Evolutionary conservation across 2,329 filamentous ascomycete genomes (phyloP), one percentile per base, ranked within the genome.

Genomic region (Colletotrichum musae): DNA sequence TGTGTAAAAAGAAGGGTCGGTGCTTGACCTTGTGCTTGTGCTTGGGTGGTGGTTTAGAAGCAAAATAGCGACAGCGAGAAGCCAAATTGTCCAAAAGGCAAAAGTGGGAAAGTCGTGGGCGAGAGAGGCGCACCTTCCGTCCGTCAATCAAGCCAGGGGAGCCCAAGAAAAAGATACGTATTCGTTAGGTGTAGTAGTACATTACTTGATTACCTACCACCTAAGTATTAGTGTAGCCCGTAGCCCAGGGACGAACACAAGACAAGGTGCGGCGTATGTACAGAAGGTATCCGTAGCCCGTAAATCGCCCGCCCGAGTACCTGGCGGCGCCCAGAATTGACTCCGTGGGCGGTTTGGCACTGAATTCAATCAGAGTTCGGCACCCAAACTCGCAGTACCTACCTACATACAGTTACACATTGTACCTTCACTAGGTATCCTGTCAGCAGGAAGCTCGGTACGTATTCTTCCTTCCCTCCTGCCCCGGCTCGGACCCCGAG

Each of bases 281-380:
- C 28, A 32, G 28, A 9, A 32, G 28, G 28, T 32, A 32, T 32
- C 28, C 28, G 28, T 9, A 32, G 28, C 28, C 6, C 21, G 28
- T 16, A 15, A 18, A 7, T 28, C 36, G 21, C 21, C 21, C n/a
- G 2, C 24, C 18, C 28, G 28, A 32, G 57, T 43, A 66, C 50
- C 50, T 66, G 64, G 50, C 18, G 50, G 43, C 58, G 51, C 41
- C 7, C 28, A 66, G 57, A 62, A 66, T 48, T 56, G 58, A 18
- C 50, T 45, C 59, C 50, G 50, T 39, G 50, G 51, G 50, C 51
- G 39, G 51, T 47, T 62, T 54, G 21, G 59, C 50, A 53, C 47
- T 50, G 32, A 6, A 36, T 10, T 36, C 32, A 43, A 18, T 51
- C 47, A 50, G 41, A 45, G 56, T 58, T 58, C 45, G 47, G 15